Evolutionary conservation across 1,139 yeast genomes (phyloP).

Genomic region (Blastobotrys persicus): DNA sequence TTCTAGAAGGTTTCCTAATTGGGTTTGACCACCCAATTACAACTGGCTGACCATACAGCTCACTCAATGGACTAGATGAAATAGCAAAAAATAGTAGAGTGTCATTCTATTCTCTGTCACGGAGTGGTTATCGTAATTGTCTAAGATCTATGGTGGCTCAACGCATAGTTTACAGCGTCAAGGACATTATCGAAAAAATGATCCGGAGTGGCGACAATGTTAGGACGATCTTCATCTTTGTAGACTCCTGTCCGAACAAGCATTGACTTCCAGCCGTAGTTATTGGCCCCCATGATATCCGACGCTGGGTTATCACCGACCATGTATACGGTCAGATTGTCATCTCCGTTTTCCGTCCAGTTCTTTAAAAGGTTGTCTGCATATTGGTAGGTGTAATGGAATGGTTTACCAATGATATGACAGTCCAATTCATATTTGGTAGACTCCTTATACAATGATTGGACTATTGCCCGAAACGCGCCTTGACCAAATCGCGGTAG

Average conservation of each 20-base stretch:
- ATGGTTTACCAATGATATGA: slow-evolving; percentile 82
- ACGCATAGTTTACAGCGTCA: slow-evolving; percentile 38
- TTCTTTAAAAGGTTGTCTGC: slow-evolving; percentile 70
- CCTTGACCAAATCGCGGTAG: slow-evolving; percentile 93
- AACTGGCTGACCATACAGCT: too few relatives aligned
- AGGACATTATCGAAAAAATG: slow-evolving; percentile 38
- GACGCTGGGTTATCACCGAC: slow-evolving; percentile 95
- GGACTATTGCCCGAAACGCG: slow-evolving; percentile 67
- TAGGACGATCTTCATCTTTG: slow-evolving; percentile 52
- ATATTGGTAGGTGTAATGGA: slow-evolving; percentile 72
- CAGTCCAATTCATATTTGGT: slow-evolving; percentile 52
- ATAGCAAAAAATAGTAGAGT: not conserved
- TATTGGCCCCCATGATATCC: slow-evolving; percentile 86
- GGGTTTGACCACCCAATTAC: too few relatives aligned
- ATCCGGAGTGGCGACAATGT: slow-evolving; percentile 36
- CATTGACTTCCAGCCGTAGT: slow-evolving; percentile 83
- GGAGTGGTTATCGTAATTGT: too few relatives aligned
- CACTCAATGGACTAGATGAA: not conserved
- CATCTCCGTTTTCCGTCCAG: slow-evolving; percentile 42
- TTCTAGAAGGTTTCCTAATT: not conserved
- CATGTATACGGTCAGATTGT: slow-evolving; percentile 61
- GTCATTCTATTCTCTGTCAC: not conserved
- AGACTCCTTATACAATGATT: slow-evolving; percentile 57
- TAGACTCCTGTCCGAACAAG: slow-evolving; percentile 87
- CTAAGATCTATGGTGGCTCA: not conserved